phyloP scores from a whole-genome alignment of 192 early-diverging fungal species.

The Phycomyces blakesleeanus region DNA sequence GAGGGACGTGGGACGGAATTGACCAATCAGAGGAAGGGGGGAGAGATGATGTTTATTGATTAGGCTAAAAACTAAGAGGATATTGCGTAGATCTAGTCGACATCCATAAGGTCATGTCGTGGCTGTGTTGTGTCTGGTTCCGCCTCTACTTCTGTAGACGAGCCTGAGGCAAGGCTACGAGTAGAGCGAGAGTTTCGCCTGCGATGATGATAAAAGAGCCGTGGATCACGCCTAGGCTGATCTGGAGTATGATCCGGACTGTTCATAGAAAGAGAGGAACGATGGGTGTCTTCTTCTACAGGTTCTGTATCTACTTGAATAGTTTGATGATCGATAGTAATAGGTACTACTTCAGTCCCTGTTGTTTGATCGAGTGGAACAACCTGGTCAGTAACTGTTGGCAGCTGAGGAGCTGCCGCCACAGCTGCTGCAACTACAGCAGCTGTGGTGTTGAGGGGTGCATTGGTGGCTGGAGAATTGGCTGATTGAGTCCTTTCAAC shows the following conservation, averaged over 20 bases:
- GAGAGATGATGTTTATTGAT: too few relatives aligned
- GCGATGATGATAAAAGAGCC: conserved; percentile 22
- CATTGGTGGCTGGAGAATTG: conserved; percentile 18
- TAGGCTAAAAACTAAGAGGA: too few relatives aligned
- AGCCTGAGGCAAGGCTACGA: conserved; percentile 26
- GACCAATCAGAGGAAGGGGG: too few relatives aligned
- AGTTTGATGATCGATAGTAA: conserved; percentile 19
- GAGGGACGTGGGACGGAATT: conserved; percentile 4
- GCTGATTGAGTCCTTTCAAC: conserved; percentile 43
- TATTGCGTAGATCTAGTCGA: conserved; percentile 8
- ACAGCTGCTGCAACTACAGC: conserved; percentile 33
- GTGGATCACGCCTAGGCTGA: conserved; percentile 11
- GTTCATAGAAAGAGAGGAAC: conserved; percentile 10
- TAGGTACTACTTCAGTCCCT: conserved; percentile 15
- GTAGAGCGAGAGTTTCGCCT: conserved; percentile 21
- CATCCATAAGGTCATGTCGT: conserved; percentile 17
- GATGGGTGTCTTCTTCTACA: neutral
- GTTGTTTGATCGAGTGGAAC: conserved; percentile 27
- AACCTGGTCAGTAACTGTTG: conserved; percentile 21
- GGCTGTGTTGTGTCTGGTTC: conserved; percentile 19
- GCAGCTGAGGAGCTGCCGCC: conserved; percentile 30
- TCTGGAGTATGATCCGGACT: neutral
- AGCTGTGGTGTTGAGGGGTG: conserved; percentile 26
- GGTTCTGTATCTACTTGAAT: neutral
- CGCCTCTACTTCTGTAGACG: conserved; percentile 28